Evolutionary conservation across 1,139 yeast genomes (phyloP).

Genomic region (Hansenula sp.): DNA sequence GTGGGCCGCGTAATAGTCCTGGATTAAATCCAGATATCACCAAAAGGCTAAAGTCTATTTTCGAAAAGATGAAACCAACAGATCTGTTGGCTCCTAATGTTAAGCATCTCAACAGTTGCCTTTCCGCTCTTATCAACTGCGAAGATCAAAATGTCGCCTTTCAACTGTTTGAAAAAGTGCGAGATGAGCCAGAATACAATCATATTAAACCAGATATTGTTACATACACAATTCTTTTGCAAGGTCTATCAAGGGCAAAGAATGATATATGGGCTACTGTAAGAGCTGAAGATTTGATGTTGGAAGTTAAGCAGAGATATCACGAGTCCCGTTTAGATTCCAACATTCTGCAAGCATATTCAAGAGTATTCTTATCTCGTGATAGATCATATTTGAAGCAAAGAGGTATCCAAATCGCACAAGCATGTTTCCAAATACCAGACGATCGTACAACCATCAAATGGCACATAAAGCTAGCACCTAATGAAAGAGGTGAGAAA

Average conservation of each 20-base stretch:
- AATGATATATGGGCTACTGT: slow-evolving; percentile 9
- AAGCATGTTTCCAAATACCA: slow-evolving; percentile 12
- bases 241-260: slow-evolving; percentile 18
- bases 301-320: slow-evolving; percentile 7
- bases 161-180: slow-evolving; percentile 23
- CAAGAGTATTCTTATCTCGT: slow-evolving; percentile 10
- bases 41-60: slow-evolving; percentile 21
- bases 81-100: slow-evolving; percentile 13
- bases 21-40: slow-evolving; percentile 25
- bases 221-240: slow-evolving; percentile 31
- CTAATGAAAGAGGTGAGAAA: slow-evolving; percentile 2
- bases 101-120: slow-evolving; percentile 31
- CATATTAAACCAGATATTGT: slow-evolving; percentile 25
- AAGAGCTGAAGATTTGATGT: slow-evolving; percentile 8
- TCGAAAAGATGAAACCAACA: slow-evolving; percentile 9
- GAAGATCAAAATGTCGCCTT: slow-evolving; percentile 26
- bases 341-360: slow-evolving; percentile 14
- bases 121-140: slow-evolving; percentile 30
- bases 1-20: slow-evolving; percentile 7
- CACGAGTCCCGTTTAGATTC: slow-evolving; percentile 15
- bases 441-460: slow-evolving; percentile 2
- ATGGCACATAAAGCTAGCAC: not conserved
- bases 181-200: slow-evolving; percentile 8
- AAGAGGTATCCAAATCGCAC: slow-evolving; percentile 16
- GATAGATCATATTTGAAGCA: slow-evolving; percentile 10